Percentiles rank a stretch among this genome's conserved stretches.
phyloP scores from a whole-genome alignment of 345 rosid genomes.

The Euphorbia tirucalli region DNA sequence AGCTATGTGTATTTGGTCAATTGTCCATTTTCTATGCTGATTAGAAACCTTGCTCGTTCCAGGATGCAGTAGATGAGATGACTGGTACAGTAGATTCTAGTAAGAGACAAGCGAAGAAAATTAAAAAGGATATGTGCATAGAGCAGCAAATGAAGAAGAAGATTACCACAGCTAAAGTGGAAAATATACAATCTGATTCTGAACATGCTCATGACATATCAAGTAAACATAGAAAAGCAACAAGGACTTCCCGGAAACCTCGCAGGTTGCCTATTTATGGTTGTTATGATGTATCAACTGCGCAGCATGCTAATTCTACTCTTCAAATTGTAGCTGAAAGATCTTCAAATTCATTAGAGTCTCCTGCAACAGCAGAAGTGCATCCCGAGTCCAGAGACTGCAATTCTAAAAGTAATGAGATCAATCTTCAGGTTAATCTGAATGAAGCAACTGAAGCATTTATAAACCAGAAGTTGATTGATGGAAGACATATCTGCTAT shows the following conservation, averaged over 20 bases:
- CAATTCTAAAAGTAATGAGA: constrained; percentile 33
- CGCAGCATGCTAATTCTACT: constrained; percentile 21
- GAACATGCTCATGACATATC: constrained; percentile 16
- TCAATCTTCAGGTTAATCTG: constrained; percentile 45
- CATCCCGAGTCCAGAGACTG: constrained; percentile 20
- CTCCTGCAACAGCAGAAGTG: constrained; percentile 19
- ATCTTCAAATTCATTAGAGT: constrained; percentile 21
- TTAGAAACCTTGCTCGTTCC: constrained; percentile 11
- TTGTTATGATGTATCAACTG: constrained; percentile 28
- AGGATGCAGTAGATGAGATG: constrained; percentile 29
- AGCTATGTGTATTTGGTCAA: not conserved
- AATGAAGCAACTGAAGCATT: constrained; percentile 57
- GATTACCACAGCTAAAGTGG: constrained; percentile 24
- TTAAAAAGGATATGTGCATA: constrained; percentile 27
- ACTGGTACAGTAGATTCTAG: constrained; percentile 14
- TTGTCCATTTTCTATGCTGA: constrained; percentile 7
- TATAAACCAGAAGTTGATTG: constrained; percentile 43
- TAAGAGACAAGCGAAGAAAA: constrained; percentile 18
- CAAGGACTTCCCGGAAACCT: constrained; percentile 21
- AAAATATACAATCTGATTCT: constrained; percentile 32
- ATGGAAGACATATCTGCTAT: constrained; percentile 24
- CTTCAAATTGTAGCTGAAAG: constrained; percentile 29
- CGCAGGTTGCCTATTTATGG: constrained; percentile 25
- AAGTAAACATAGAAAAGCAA: constrained; percentile 27
- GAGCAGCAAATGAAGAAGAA: constrained; percentile 38